phyloP scores from a whole-genome alignment of 2,329 filamentous ascomycete genomes.

The Dactylonectria macrodidyma region DNA sequence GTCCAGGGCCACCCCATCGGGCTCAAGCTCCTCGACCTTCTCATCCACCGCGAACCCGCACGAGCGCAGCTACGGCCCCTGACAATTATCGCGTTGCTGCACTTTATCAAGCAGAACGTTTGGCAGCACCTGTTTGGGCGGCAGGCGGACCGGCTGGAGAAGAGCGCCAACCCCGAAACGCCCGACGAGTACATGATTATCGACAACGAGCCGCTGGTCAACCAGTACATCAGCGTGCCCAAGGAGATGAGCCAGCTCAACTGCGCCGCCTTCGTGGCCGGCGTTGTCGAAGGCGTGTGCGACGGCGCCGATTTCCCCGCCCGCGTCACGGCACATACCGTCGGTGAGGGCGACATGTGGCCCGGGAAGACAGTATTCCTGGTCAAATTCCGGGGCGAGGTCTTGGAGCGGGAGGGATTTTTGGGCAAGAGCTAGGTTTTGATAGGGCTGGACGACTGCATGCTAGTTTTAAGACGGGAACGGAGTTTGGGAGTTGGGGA shows the following conservation, averaged over 20 bases:
- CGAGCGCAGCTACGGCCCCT: conserved; percentile 84
- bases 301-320: conserved; percentile 93
- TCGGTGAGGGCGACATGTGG: conserved; percentile 86
- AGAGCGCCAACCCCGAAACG: conserved; percentile 84
- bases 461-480: conserved; percentile 1
- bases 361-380: conserved; percentile 96
- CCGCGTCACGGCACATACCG: conserved; percentile 89
- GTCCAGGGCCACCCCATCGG: conserved; percentile 94
- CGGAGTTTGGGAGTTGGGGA: conserved; percentile 43
- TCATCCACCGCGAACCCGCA: conserved; percentile 85
- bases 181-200: conserved; percentile 99
- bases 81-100: conserved; percentile 90
- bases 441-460: not conserved
- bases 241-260: conserved; percentile 97
- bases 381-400: conserved; percentile 91
- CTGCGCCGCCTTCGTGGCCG: conserved; percentile 95
- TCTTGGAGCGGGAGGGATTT: conserved; percentile 91
- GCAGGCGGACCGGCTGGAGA: conserved; percentile 93
- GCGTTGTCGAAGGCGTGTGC: conserved; percentile 95
- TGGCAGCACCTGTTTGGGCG: conserved; percentile 95
- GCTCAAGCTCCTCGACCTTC: conserved; percentile 93
- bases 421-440: conserved; percentile 70
- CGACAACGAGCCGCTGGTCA: conserved; percentile 97
- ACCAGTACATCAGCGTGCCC: conserved; percentile 92
- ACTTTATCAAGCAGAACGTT: conserved; percentile 93